Conservation (phyloP, 2,329 filamentous ascomycete genomes). For the Beauveria sp. region DNA sequence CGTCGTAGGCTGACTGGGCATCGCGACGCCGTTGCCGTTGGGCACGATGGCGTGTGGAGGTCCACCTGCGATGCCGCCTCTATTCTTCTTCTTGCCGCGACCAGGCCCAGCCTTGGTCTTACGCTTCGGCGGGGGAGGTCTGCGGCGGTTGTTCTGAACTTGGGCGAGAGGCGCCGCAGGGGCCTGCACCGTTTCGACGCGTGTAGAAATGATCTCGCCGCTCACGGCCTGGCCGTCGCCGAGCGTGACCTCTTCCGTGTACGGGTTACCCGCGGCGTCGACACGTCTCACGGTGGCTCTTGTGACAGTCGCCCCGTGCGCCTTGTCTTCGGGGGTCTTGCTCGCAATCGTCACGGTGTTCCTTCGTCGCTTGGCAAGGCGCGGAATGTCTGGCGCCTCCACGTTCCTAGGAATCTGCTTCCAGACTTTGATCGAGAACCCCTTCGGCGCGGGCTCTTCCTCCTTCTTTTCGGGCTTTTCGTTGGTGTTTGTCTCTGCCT, state of each 20-base stretch:
- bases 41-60: conserved; percentile 13
- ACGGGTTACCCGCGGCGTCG: conserved; percentile 73
- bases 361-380: conserved; percentile 55
- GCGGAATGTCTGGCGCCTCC: conserved; percentile 45
- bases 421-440: conserved; percentile 52
- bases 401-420: conserved; percentile 53
- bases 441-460: conserved; percentile 47
- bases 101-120: conserved; percentile 71
- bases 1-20: conserved; percentile 18
- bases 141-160: conserved; percentile 45
- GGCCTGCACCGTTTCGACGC: conserved; percentile 35
- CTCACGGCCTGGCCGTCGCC: conserved; percentile 72
- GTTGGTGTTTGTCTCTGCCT: conserved; percentile 35
- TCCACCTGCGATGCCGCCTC: conserved; percentile 26
- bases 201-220: conserved; percentile 67
- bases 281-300: conserved; percentile 73
- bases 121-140: conserved; percentile 69
- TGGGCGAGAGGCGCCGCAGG: conserved; percentile 50
- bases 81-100: conserved; percentile 73
- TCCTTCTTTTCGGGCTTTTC: conserved; percentile 56
- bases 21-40: conserved; percentile 24
- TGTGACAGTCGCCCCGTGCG: conserved; percentile 52
- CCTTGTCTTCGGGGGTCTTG: conserved; percentile 38
- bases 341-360: conserved; percentile 51
- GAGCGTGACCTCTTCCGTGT: conserved; percentile 76